Conservation (phyloP, 805 yeast species). For the Myxozyma melibiosi region DNA sequence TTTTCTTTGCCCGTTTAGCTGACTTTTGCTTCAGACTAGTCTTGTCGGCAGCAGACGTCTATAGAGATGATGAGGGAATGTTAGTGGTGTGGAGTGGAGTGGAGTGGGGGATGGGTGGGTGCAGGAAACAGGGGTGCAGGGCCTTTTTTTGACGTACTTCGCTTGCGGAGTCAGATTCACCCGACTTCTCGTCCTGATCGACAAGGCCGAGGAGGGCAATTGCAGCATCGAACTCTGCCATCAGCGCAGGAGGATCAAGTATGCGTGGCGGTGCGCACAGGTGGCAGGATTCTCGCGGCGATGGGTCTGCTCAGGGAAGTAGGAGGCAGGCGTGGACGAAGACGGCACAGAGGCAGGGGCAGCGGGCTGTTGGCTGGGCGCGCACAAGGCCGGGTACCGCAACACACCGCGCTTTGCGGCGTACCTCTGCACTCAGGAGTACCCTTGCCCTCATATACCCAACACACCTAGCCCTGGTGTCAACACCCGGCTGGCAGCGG, state of each 20-base stretch:
- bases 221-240: constrained; percentile 35
- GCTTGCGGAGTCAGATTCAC: constrained; percentile 16
- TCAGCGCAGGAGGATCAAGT: not conserved
- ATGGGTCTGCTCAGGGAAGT: no score
- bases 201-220: constrained; percentile 32
- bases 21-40: no score
- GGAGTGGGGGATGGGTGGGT: not conserved
- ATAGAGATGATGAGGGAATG: no score
- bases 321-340: not conserved
- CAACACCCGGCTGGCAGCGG: no score
- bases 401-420: not conserved
- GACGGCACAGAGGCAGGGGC: constrained; percentile 4
- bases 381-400: not conserved
- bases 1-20: no score
- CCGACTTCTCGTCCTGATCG: constrained; percentile 29
- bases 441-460: constrained; percentile 16
- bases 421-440: constrained; percentile 15
- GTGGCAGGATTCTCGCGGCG: no score
- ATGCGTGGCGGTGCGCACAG: not conserved
- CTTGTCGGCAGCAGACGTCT: no score
- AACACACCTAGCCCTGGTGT: not conserved
- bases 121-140: not conserved
- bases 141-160: not conserved
- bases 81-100: no score
- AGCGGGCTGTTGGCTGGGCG: not conserved